Evolutionary conservation across 306 rosid species (phyloP), one percentile per base, ranked within the genome.

Genomic region (Erythrophleum fordii): DNA sequence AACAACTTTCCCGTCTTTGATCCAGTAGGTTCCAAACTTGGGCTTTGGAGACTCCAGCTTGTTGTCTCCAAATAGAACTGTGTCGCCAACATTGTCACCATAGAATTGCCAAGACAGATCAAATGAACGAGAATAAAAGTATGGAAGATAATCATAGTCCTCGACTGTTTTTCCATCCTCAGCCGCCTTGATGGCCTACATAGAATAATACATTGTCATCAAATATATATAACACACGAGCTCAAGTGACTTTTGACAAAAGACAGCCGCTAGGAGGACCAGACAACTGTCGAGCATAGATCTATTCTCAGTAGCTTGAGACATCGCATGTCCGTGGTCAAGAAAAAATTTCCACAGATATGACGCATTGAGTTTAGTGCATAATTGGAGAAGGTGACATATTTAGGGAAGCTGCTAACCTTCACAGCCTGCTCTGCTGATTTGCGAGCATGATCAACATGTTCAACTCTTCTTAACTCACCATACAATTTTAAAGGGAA

Each of bases 371-470:
- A 59, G 44, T 25, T 78, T 71, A 46, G 72, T 26, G 69, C 69
- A 52, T 56, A 49, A 75, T 44, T 60, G 65, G 51, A 37, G 25
- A 73, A 45, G 52, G 67, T 2, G 51, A 78, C 53, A 78, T 68
- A 37, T 37, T 11, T 44, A 52, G 37, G 49, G 84, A 72, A 80
- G 52, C 17, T 51, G 13, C 83, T 80, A 77, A 95, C 99, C 97
- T 90, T 91, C 60, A 88, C 99, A 59, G 98, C 93, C 83, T 95
- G 98, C 94, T 93, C 98, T n/a, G 98, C 99, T n/a, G 99, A 95
- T 87, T 93, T 93, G 82, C 99, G 96, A 76, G 99, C 77, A 79
- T 95, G 99, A 77, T 95, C 99, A 18, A 93, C 98, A 25, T 95
- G 99, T 83, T 95, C 99, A 58, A 95, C 98, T 85, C 99, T 88